A percentile compares a stretch with the other conserved stretches of the same genome.
Evolutionary conservation across 208 protist genomes (phyloP).

Genomic region (Trypanosoma cruzi): DNA sequence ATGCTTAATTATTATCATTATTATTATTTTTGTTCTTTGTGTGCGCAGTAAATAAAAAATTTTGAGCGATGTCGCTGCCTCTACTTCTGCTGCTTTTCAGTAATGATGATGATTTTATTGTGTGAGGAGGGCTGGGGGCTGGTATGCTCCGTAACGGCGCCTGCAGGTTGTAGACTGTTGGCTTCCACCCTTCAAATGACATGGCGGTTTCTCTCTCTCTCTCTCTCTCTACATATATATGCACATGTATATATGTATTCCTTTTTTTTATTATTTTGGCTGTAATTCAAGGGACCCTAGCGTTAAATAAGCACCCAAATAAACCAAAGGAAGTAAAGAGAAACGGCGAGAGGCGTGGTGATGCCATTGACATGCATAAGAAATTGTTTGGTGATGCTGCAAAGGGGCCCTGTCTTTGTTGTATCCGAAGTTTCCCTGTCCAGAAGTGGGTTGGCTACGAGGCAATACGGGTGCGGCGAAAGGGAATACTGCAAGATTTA

Average conservation of each 20-base stretch:
- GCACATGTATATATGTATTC: neutral
- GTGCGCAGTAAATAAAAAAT: neutral
- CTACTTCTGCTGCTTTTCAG: too few relatives aligned
- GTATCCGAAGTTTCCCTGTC: neutral
- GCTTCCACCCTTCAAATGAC: too few relatives aligned
- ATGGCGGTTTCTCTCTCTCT: neutral
- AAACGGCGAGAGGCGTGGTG: conserved; percentile 3
- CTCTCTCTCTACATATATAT: neutral
- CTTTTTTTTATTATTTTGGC: too few relatives aligned
- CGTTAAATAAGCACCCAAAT: too few relatives aligned
- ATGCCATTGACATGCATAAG: conserved; percentile 1
- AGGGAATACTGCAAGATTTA: neutral
- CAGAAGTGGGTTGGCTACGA: neutral
- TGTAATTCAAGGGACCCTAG: neutral
- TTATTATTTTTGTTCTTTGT: neutral
- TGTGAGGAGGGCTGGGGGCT: too few relatives aligned
- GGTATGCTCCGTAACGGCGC: too few relatives aligned
- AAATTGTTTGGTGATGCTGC: neutral
- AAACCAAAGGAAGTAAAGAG: neutral
- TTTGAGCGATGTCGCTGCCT: too few relatives aligned
- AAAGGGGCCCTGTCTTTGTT: neutral
- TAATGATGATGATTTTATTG: too few relatives aligned
- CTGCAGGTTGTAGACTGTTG: too few relatives aligned
- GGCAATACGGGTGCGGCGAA: neutral
- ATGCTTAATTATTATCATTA: neutral